Conservation (phyloP, 495 filamentous ascomycete genomes). For the Penicillium egyptiacum region DNA sequence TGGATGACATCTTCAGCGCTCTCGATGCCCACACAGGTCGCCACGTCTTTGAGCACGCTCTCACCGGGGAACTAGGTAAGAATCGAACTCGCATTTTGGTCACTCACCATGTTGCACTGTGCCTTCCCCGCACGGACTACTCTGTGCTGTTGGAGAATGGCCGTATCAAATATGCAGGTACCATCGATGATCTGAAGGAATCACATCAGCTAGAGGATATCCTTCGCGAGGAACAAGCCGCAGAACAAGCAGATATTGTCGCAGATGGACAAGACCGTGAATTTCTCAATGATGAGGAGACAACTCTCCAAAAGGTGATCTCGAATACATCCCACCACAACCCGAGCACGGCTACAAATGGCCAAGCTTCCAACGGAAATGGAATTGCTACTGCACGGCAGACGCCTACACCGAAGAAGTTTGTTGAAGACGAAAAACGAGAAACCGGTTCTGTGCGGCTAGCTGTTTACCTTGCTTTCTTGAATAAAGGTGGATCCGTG, state of each 20-base stretch:
- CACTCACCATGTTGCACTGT: slow-evolving; percentile 78
- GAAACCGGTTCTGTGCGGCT: slow-evolving; percentile 65
- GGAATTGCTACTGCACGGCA: background rate
- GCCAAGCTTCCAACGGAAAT: slow-evolving; percentile 36
- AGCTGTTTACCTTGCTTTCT: slow-evolving; percentile 62
- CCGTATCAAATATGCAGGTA: slow-evolving; percentile 30
- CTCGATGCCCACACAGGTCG: slow-evolving; percentile 71
- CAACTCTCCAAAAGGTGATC: slow-evolving; percentile 27
- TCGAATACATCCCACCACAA: slow-evolving; percentile 24
- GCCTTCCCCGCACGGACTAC: slow-evolving; percentile 67
- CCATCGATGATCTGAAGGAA: slow-evolving; percentile 25
- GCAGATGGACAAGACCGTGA: slow-evolving; percentile 8
- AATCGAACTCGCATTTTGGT: slow-evolving; percentile 76
- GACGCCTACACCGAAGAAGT: slow-evolving; percentile 57
- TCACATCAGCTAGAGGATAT: slow-evolving; percentile 30
- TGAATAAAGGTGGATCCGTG: slow-evolving; percentile 63
- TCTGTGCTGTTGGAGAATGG: slow-evolving; percentile 69
- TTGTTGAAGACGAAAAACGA: slow-evolving; percentile 70
- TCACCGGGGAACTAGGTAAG: slow-evolving; percentile 66
- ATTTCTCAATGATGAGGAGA: slow-evolving; percentile 16
- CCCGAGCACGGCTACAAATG: slow-evolving; percentile 41
- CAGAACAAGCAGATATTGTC: slow-evolving; percentile 6
- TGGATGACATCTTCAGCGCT: slow-evolving; percentile 83
- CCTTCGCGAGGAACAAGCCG: slow-evolving; percentile 21
- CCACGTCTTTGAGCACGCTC: slow-evolving; percentile 71